These are phyloP conservation scores for Porphyrellus cyaneotinctus DNA, from an alignment of 768 basidiomycete species.

Conservation along the genomic window DNA sequence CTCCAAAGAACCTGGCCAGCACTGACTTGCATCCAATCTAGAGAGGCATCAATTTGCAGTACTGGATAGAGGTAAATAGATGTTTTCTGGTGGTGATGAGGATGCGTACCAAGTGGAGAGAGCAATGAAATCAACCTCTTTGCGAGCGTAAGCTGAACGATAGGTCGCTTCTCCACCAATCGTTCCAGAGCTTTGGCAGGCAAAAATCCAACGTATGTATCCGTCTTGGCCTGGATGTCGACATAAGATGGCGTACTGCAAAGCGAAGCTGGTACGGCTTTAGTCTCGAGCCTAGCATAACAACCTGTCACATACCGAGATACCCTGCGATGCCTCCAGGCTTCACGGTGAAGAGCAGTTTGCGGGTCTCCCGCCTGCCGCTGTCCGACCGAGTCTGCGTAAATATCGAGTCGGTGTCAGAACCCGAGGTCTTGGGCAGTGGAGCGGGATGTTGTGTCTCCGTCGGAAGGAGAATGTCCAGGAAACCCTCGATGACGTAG, in stretches of 20 bases:
- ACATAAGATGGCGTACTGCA: conserved; percentile 93
- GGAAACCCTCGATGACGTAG: conserved; percentile 93
- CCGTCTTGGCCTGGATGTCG: conserved; percentile 94
- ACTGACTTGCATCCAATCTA: conserved; percentile 98
- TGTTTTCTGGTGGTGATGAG: background rate
- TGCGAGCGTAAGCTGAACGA: conserved; percentile 90
- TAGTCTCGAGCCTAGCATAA: background rate
- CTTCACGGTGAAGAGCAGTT: conserved; percentile 89
- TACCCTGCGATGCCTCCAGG: conserved; percentile 98
- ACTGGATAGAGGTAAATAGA: conserved; percentile 45
- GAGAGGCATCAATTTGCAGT: conserved; percentile 90
- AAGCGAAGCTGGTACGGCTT: conserved; percentile 60
- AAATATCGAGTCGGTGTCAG: conserved; percentile 37
- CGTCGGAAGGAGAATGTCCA: conserved; percentile 80
- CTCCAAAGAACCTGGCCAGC: conserved; percentile 95
- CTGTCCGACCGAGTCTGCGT: conserved; percentile 28
- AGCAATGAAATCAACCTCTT: conserved; percentile 94
- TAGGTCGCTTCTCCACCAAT: conserved; percentile 89
- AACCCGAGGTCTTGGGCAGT: conserved; percentile 18
- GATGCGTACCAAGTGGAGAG: conserved; percentile 75
- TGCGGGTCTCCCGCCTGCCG: conserved; percentile 41
- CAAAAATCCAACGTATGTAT: conserved; percentile 96
- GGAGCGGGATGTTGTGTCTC: conserved; percentile 9
- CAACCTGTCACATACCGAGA: conserved; percentile 52
- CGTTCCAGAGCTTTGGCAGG: conserved; percentile 85